Percentiles rank a stretch among this genome's conserved stretches.
These are phyloP conservation scores for Stellera chamaejasme DNA, from an alignment of 345 rosid genomes.

Conservation along the genomic window DNA sequence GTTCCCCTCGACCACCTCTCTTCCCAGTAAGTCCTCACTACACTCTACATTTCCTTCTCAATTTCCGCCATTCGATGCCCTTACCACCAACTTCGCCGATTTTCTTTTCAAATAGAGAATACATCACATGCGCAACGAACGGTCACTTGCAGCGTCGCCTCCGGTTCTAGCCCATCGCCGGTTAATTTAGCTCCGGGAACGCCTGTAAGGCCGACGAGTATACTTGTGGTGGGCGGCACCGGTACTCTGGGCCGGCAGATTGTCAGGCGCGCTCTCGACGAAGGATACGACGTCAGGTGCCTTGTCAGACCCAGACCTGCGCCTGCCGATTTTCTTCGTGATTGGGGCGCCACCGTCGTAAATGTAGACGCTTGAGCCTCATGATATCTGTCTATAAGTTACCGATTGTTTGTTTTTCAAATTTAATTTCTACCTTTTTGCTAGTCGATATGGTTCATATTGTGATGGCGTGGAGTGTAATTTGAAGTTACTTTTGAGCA, in stretches of 20 bases:
- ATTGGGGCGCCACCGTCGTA: slow-evolving; percentile 96
- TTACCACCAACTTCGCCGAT: background rate
- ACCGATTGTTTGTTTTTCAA: background rate
- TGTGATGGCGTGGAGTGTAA: background rate
- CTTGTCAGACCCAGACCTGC: slow-evolving; percentile 92
- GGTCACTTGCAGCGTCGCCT: slow-evolving; percentile 27
- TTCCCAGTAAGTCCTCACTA: slow-evolving; percentile 2
- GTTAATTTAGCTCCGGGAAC: slow-evolving; percentile 78
- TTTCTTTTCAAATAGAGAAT: slow-evolving; percentile 13
- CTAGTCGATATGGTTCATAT: background rate
- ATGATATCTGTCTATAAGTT: background rate
- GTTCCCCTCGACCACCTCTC: background rate
- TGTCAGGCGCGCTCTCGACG: slow-evolving; percentile 85
- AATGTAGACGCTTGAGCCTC: slow-evolving; percentile 35
- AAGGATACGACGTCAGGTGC: slow-evolving; percentile 87
- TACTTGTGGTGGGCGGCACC: slow-evolving; percentile 81
- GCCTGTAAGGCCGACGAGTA: slow-evolving; percentile 66
- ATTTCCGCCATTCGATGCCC: background rate
- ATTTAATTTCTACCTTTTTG: background rate
- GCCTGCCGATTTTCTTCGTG: slow-evolving; percentile 91
- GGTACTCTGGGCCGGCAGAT: slow-evolving; percentile 92
- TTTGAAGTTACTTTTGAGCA: slow-evolving; percentile 19
- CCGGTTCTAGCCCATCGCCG: slow-evolving; percentile 15
- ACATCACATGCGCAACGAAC: slow-evolving; percentile 9
- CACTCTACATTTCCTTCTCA: background rate